Conservation (phyloP, 768 basidiomycete genomes). For the Tulasnella sp. region DNA sequence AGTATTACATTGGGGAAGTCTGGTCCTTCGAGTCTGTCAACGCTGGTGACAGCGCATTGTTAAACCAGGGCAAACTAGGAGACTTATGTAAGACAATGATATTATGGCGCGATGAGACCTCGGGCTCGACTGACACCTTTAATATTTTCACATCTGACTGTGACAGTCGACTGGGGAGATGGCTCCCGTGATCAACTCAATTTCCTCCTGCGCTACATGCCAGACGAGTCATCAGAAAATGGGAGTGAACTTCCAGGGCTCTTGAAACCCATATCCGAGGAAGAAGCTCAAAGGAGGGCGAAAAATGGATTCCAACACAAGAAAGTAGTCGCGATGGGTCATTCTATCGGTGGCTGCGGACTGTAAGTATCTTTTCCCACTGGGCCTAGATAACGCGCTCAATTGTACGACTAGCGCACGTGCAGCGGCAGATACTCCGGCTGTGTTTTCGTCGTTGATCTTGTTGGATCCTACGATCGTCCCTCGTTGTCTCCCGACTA, state of each 20-base stretch:
- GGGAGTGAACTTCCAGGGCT: constrained; percentile 38
- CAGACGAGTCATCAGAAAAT: constrained; percentile 28
- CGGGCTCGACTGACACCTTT: not conserved
- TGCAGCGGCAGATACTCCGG: constrained; percentile 52
- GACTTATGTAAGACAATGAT: constrained; percentile 54
- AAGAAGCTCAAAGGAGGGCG: constrained; percentile 35
- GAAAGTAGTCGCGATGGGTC: constrained; percentile 58
- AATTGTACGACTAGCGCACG: constrained; percentile 36
- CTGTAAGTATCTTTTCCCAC: constrained; percentile 37
- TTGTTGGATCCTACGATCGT: constrained; percentile 70
- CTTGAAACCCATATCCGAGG: constrained; percentile 38
- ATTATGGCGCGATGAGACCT: too few relatives aligned
- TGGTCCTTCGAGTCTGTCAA: constrained; percentile 79
- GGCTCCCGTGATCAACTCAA: constrained; percentile 67
- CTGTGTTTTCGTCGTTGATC: constrained; percentile 58
- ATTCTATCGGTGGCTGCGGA: constrained; percentile 76
- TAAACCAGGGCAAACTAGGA: constrained; percentile 51
- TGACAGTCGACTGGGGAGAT: constrained; percentile 68
- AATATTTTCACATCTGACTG: not conserved
- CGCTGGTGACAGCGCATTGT: constrained; percentile 71
- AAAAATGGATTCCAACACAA: constrained; percentile 41
- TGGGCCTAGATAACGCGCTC: too few relatives aligned
- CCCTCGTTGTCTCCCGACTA: constrained; percentile 19
- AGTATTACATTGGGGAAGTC: constrained; percentile 46
- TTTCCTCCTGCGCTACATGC: constrained; percentile 61